These are phyloP conservation scores for Globisporangium spinosum DNA, from an alignment of 352 stramenopile genomes.

Conservation along the genomic window DNA sequence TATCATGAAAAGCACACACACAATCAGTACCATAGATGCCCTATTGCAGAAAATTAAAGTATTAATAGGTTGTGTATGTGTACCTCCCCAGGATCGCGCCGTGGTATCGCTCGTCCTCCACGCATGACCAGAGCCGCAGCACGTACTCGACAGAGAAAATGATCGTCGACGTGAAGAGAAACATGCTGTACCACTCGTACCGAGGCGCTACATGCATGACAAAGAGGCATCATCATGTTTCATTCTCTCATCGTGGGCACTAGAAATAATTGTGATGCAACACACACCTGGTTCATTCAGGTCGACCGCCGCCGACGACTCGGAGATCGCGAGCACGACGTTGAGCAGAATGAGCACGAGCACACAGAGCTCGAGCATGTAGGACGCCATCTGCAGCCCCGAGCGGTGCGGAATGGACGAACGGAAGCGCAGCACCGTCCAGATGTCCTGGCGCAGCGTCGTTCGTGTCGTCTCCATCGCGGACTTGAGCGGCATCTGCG, in stretches of 20 bases:
- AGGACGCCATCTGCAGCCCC: constrained; percentile 47
- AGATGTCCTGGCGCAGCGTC: constrained; percentile 44
- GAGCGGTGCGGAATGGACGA: constrained; percentile 40
- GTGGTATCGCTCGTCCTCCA: constrained; percentile 50
- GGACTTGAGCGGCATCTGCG: not conserved
- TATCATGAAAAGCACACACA: not conserved
- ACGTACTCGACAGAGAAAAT: constrained; percentile 63
- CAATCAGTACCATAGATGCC: not conserved
- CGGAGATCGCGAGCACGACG: constrained; percentile 50
- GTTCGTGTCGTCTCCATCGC: not conserved
- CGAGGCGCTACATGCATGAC: not conserved
- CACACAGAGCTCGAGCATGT: constrained; percentile 47
- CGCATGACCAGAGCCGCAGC: constrained; percentile 57
- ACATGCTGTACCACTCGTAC: constrained; percentile 37
- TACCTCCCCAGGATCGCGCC: constrained; percentile 37
- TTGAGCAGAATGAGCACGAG: constrained; percentile 59
- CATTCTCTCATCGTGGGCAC: not conserved
- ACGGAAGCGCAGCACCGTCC: constrained; percentile 57
- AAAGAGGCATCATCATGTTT: not conserved
- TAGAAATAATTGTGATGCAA: not conserved
- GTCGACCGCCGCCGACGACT: constrained; percentile 23
- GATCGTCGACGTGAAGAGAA: constrained; percentile 50
- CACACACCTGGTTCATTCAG: constrained; percentile 15
- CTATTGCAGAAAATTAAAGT: not conserved
- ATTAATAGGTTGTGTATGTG: not conserved